Evolutionary conservation across 2,329 filamentous ascomycete species (phyloP).

Genomic region (Neopestalotiopsis sp.): DNA sequence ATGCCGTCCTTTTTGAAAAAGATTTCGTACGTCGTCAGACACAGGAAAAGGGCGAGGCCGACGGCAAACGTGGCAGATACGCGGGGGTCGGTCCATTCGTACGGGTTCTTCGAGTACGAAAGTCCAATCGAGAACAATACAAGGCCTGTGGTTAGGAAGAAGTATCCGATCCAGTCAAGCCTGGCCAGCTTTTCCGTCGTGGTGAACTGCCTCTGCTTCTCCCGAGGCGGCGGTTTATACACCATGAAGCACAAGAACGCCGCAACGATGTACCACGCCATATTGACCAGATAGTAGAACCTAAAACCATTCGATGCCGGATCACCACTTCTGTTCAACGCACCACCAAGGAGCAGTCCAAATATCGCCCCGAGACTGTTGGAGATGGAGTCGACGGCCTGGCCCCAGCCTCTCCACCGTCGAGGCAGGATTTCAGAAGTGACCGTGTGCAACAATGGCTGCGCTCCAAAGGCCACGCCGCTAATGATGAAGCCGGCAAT

Average conservation of each 20-base stretch:
- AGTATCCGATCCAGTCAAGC: slow-evolving; percentile 43
- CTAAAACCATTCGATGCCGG: slow-evolving; percentile 36
- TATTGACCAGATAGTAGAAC: slow-evolving; percentile 41
- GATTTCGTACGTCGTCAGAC: slow-evolving; percentile 39
- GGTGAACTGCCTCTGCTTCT: slow-evolving; percentile 32
- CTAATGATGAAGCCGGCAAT: slow-evolving; percentile 43
- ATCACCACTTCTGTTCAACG: slow-evolving; percentile 36
- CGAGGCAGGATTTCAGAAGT: slow-evolving; percentile 45
- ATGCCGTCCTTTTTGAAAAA: slow-evolving; percentile 43
- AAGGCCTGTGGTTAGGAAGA: slow-evolving; percentile 38
- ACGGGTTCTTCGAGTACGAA: slow-evolving; percentile 44
- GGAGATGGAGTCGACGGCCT: slow-evolving; percentile 38
- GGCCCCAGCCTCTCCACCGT: slow-evolving; percentile 39
- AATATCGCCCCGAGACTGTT: slow-evolving; percentile 35
- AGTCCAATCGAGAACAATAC: slow-evolving; percentile 45
- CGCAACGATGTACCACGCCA: slow-evolving; percentile 33
- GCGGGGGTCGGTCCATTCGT: slow-evolving; percentile 41
- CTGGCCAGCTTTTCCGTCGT: slow-evolving; percentile 37
- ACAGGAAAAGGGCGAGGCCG: slow-evolving; percentile 33
- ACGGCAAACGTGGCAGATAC: slow-evolving; percentile 41
- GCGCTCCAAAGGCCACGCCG: slow-evolving; percentile 41
- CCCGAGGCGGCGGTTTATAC: slow-evolving; percentile 39
- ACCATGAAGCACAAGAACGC: slow-evolving; percentile 32
- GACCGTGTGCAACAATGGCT: slow-evolving; percentile 44
- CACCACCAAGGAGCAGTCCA: slow-evolving; percentile 41